Conservation (phyloP, 2,329 filamentous ascomycete genomes). For the Venturia carpophila region DNA sequence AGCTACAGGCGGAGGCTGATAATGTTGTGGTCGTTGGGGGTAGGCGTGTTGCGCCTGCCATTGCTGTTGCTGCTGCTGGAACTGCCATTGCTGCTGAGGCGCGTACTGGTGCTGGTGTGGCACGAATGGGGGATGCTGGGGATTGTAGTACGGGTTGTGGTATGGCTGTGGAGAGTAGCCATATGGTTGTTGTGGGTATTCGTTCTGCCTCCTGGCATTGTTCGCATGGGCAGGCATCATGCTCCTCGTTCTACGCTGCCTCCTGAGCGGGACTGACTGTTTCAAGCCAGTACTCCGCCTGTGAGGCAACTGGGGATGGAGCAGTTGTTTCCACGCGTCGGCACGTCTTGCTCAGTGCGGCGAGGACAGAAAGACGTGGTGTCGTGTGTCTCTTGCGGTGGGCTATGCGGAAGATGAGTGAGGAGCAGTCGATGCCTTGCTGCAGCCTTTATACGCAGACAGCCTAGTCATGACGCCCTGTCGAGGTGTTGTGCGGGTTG, state of each 20-base stretch:
- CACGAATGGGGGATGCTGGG: constrained; percentile 26
- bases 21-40: constrained; percentile 18
- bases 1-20: constrained; percentile 21
- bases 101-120: constrained; percentile 32
- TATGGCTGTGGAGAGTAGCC: constrained; percentile 12
- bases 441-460: background rate
- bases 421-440: background rate
- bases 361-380: background rate
- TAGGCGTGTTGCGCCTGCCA: constrained; percentile 29
- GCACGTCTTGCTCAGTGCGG: background rate
- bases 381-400: background rate
- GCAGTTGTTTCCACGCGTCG: constrained; percentile 3
- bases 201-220: constrained; percentile 16
- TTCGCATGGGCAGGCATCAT: constrained; percentile 13
- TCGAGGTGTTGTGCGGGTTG: background rate
- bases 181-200: constrained; percentile 12
- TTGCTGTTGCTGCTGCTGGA: constrained; percentile 28
- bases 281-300: constrained; percentile 14
- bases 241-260: background rate
- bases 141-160: constrained; percentile 29
- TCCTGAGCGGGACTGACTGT: constrained; percentile 1
- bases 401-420: background rate
- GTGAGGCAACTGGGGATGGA: constrained; percentile 18
- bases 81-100: constrained; percentile 31
- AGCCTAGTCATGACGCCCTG: background rate